A percentile compares a stretch with the other conserved stretches of the same genome.
Evolutionary conservation across 805 yeast species (phyloP).

Genomic region (Komagataella phaffii): DNA sequence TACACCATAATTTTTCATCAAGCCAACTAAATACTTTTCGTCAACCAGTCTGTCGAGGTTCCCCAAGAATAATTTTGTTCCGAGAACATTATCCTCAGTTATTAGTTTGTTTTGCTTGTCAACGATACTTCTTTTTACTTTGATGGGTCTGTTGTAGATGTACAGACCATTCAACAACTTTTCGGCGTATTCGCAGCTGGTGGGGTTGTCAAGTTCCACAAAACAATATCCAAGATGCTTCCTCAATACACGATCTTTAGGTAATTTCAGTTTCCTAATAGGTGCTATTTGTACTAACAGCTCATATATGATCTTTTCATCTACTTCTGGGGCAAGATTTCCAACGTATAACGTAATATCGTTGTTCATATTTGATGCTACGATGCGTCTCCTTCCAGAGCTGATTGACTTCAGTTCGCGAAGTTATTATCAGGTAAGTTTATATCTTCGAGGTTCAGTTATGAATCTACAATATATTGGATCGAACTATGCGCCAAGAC

Average conservation of each 20-base stretch:
- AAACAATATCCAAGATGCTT: constrained; percentile 84
- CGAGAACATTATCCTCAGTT: constrained; percentile 16
- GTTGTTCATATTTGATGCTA: constrained; percentile 23
- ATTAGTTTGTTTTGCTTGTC: constrained; percentile 3
- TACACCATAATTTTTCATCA: constrained; percentile 58
- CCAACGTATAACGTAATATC: constrained; percentile 69
- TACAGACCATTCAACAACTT: constrained; percentile 45
- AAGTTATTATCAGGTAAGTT: background rate
- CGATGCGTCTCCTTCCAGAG: background rate
- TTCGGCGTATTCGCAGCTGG: constrained; percentile 61
- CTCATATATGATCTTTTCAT: constrained; percentile 65
- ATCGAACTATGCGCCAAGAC: background rate
- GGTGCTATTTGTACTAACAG: constrained; percentile 81
- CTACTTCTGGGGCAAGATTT: constrained; percentile 63
- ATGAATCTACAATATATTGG: background rate
- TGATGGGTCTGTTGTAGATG: constrained; percentile 47
- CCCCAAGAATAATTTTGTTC: constrained; percentile 40
- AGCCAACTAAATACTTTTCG: constrained; percentile 35
- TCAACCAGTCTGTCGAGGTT: constrained; percentile 58
- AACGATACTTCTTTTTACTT: constrained; percentile 38
- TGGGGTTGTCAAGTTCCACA: constrained; percentile 46
- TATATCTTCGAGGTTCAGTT: background rate
- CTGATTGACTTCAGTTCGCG: background rate
- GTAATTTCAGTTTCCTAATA: constrained; percentile 53
- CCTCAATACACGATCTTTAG: constrained; percentile 61